These are phyloP conservation scores for Sungouiella blattae DNA, from an alignment of 805 yeast genomes.

Conservation along the genomic window DNA sequence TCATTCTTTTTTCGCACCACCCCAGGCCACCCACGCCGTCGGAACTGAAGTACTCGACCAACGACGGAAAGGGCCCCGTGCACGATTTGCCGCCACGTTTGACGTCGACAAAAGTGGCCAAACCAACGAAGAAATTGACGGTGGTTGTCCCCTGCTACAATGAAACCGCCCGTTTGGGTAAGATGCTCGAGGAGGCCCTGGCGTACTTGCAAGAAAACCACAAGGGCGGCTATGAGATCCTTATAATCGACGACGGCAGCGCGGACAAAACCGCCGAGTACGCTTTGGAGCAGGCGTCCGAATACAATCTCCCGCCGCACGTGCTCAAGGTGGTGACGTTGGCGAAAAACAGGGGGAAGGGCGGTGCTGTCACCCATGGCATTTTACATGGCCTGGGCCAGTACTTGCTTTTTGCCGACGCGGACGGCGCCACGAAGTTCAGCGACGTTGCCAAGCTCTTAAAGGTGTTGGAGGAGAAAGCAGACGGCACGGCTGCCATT, in stretches of 20 bases:
- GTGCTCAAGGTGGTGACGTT: slow-evolving; percentile 69
- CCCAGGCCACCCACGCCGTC: slow-evolving; percentile 55
- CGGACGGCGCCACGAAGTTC: slow-evolving; percentile 93
- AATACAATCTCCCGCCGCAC: slow-evolving; percentile 50
- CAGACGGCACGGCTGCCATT: slow-evolving; percentile 41
- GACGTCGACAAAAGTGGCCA: slow-evolving; percentile 15
- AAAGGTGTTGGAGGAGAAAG: slow-evolving; percentile 32
- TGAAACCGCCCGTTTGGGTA: slow-evolving; percentile 68
- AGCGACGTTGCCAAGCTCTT: slow-evolving; percentile 58
- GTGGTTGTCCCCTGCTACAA: slow-evolving; percentile 94
- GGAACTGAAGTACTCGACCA: slow-evolving; percentile 54
- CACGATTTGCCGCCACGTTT: slow-evolving; percentile 34
- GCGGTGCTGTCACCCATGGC: slow-evolving; percentile 95
- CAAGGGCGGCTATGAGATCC: slow-evolving; percentile 57
- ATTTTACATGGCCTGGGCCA: slow-evolving; percentile 69
- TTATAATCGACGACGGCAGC: slow-evolving; percentile 92
- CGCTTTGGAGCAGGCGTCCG: slow-evolving; percentile 60
- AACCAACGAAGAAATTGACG: slow-evolving; percentile 52
- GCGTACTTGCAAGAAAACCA: slow-evolving; percentile 43
- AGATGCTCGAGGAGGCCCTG: slow-evolving; percentile 70
- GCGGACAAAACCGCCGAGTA: slow-evolving; percentile 71
- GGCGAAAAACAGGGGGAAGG: slow-evolving; percentile 79
- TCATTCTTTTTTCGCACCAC: slow-evolving; percentile 54
- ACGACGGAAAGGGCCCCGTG: slow-evolving; percentile 29
- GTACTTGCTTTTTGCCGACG: slow-evolving; percentile 86